Base-by-base conservation (phyloP, 768 basidiomycete genomes). In the Boletellus emodensis region DNA sequence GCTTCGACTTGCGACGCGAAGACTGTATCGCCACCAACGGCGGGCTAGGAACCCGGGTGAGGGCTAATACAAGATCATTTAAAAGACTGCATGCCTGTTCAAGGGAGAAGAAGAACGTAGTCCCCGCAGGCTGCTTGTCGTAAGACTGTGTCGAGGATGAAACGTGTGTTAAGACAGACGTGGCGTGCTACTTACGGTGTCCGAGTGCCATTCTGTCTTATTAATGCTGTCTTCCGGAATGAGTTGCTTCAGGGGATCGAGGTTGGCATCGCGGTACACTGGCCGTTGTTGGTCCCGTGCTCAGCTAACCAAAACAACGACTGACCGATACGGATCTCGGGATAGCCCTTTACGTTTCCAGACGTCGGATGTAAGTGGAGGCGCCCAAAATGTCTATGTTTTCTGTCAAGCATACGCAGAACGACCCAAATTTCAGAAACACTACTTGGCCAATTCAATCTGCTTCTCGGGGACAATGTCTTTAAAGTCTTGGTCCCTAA, bases 401-500 rank as follows among this genome's bases (percentile, higher is more conserved):
- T 15, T 24, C 37, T 5, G 34, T 41, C 18, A 46, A 20, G 32
- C 6, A 15, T 18, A 26, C 17, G 30, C 26, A 3, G 24, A 36
- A 17, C 24, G 30, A 30, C 9, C 30, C 30, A 40, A 32, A 10
- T 13, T 12, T 8, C 48, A 44, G 10, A 20, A 20, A 35, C 2
- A 41, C 15, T 42, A 74, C 76, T 64, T 71, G 8, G 76, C 75
- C 33, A 80, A 73, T 57, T 76, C 79, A 51, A 81, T 75, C 54
- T 81, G 80, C 48, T 70, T 62, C 37, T 81, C 78, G 8, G 77
- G 70, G 1, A 68, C 66, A n/a, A 81, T 52, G 53, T 81, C 79
- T 65, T 80, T 82, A 68, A 83, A 81, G 62, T 83, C 77, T 55
- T 83, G 82, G 63, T 82, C 74, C 17, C 81, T 74, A 72, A 82